Evolutionary conservation across 169 alveolate species (phyloP), one percentile per base, ranked within the genome.

Genomic region (Cryptosporidium ryanae): DNA sequence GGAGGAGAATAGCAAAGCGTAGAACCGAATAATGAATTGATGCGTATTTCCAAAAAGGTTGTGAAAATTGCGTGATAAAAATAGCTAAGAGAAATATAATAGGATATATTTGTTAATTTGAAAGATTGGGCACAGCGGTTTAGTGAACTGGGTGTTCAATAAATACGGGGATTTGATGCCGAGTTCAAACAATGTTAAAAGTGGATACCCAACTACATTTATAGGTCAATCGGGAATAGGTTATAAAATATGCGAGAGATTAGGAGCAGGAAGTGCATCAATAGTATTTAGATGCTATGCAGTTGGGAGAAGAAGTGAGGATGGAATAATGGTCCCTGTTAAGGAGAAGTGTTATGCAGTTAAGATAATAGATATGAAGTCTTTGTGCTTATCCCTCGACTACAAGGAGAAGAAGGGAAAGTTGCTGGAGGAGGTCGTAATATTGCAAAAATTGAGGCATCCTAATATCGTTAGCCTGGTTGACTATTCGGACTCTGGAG

Each of bases 401-500:
- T 59, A 38, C 54, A 27, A n/a, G 44, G 87, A 76, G 2, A 76
- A 76, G 49, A 76, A 55, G 49, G 63, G n/a, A 10, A 76, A 31
- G 21, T 54, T 94, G 1, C 90, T 91, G 67, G 95, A 91, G 21
- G 96, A 94, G 65, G 91, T 93, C 70, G 82, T 71, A 61, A 81
- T 94, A 25, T 83, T 93, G 12, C 89, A 91, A 32, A 90, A 82
- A 43, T 81, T 94, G 84, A 92, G 90, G 38, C 96, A 94, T 59
- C 94, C 94, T 2, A 84, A 82, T 66, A 90, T 94, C 64, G 96
- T 94, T 44, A 89, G 93, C 59, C 90, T 95, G 32, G 71, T 90
- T 31, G 93, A 89, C 25, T 82, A 92, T 18, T 59, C 94, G 18
- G 96, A 94, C 55, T 91, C 96, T 44, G 90, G 70, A 29, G 93